Evolutionary conservation across 208 protist genomes (phyloP).

Genomic region (Trypanosoma conorhini): DNA sequence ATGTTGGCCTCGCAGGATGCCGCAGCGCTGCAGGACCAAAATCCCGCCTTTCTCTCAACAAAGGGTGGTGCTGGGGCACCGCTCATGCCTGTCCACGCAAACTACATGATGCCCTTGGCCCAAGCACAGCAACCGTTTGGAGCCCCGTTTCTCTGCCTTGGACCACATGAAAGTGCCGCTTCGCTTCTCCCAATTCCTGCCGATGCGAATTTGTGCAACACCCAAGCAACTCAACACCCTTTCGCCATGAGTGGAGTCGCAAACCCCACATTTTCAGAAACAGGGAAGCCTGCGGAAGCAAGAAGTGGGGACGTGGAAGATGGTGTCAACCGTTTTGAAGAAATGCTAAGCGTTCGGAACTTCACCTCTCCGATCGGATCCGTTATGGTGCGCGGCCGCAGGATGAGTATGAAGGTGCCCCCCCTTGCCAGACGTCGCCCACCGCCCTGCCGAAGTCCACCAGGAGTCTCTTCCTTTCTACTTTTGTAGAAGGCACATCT

Average conservation of each 20-base stretch:
- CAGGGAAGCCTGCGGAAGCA: neutral
- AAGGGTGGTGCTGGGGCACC: neutral
- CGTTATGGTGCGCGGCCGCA: neutral
- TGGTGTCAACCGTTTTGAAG: neutral
- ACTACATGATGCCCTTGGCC: neutral
- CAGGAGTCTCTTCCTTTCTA: neutral
- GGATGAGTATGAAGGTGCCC: slow-evolving; percentile 16
- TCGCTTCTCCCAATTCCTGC: neutral
- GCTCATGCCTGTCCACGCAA: neutral
- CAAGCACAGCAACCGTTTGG: slow-evolving; percentile 9
- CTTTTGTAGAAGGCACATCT: neutral
- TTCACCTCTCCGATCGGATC: slow-evolving; percentile 7
- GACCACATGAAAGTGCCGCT: neutral
- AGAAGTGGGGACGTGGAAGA: neutral
- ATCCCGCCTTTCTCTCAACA: neutral
- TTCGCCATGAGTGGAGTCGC: neutral
- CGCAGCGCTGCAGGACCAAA: neutral
- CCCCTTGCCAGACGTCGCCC: slow-evolving; percentile 16
- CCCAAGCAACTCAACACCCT: neutral
- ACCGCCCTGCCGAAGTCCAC: slow-evolving; percentile 2
- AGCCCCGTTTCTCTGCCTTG: neutral
- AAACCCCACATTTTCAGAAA: neutral
- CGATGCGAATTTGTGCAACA: neutral
- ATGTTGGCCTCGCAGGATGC: neutral
- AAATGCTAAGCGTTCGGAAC: slow-evolving; percentile 18